These are phyloP conservation scores for Chalaropsis thielavioides DNA, from an alignment of 2,329 filamentous ascomycete species.

Conservation along the genomic window DNA sequence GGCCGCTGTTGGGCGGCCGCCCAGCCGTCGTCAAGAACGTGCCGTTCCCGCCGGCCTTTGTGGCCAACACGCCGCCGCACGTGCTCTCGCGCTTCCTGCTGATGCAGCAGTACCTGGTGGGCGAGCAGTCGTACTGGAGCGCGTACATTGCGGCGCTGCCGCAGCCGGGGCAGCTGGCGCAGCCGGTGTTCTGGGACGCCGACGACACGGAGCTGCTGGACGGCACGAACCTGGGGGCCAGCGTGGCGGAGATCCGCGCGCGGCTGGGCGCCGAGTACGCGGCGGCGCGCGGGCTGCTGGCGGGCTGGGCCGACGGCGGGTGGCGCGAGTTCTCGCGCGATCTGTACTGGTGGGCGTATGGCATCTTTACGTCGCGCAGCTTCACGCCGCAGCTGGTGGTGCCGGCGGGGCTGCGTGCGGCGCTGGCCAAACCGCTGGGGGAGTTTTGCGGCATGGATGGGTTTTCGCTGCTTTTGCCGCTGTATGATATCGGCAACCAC, in stretches of 20 bases:
- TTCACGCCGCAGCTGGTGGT: conserved; percentile 48
- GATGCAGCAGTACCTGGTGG: conserved; percentile 49
- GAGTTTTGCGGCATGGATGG: conserved; percentile 32
- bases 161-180: conserved; percentile 39
- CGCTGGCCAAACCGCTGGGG: neutral
- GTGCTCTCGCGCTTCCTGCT: conserved; percentile 54
- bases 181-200: conserved; percentile 49
- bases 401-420: conserved; percentile 17
- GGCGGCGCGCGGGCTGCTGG: conserved; percentile 27
- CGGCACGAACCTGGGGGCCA: conserved; percentile 39
- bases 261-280: conserved; percentile 33
- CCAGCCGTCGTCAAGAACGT: conserved; percentile 13
- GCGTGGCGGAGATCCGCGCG: conserved; percentile 33
- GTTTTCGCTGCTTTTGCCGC: conserved; percentile 53
- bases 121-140: conserved; percentile 47
- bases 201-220: conserved; percentile 44
- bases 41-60: conserved; percentile 35
- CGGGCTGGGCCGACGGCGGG: conserved; percentile 21
- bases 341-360: conserved; percentile 50
- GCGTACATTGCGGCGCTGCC: conserved; percentile 54
- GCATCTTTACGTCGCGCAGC: conserved; percentile 50
- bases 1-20: neutral
- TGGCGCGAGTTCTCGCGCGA: conserved; percentile 30
- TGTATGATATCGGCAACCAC: conserved; percentile 62
- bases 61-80: conserved; percentile 38